Conservation (phyloP, 306 rosid genomes). For the Rosa chinensis region DNA sequence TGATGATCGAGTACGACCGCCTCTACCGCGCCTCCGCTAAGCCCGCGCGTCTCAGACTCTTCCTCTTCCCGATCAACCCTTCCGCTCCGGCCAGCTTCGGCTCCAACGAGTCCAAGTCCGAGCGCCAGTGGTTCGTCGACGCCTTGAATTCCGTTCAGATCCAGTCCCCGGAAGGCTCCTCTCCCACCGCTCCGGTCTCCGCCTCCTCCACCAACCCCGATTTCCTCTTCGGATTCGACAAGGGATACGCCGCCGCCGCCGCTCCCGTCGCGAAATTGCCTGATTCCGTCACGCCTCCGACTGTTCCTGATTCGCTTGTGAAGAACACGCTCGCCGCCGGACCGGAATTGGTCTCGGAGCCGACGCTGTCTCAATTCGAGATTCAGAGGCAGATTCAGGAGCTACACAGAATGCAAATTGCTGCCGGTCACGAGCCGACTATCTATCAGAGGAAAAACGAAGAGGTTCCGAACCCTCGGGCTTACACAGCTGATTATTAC, state of each 20-base stretch:
- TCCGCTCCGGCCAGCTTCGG: slow-evolving; percentile 30
- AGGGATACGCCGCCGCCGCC: slow-evolving; percentile 29
- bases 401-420: slow-evolving; percentile 49
- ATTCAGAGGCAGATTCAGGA: slow-evolving; percentile 61
- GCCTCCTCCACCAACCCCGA: slow-evolving; percentile 49
- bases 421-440: slow-evolving; percentile 40
- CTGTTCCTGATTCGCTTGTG: slow-evolving; percentile 33
- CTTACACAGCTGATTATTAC: slow-evolving; percentile 40
- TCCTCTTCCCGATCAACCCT: slow-evolving; percentile 53
- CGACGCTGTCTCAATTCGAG: slow-evolving; percentile 38
- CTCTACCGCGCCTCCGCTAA: slow-evolving; percentile 58
- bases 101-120: slow-evolving; percentile 45
- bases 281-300: slow-evolving; percentile 31
- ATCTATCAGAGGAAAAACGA: slow-evolving; percentile 40
- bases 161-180: slow-evolving; percentile 41
- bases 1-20: slow-evolving; percentile 88
- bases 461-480: slow-evolving; percentile 42
- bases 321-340: slow-evolving; percentile 34
- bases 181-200: slow-evolving; percentile 29
- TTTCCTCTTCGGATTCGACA: slow-evolving; percentile 77
- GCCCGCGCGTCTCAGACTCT: slow-evolving; percentile 67
- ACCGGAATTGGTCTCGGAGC: slow-evolving; percentile 45
- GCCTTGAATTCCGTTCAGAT: slow-evolving; percentile 79
- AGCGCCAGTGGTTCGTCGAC: slow-evolving; percentile 77
- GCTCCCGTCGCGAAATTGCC: slow-evolving; percentile 35